Percentiles rank a stretch among this genome's conserved stretches.
phyloP scores from a whole-genome alignment of 768 basidiomycete genomes.

The Lactarius indigo region DNA sequence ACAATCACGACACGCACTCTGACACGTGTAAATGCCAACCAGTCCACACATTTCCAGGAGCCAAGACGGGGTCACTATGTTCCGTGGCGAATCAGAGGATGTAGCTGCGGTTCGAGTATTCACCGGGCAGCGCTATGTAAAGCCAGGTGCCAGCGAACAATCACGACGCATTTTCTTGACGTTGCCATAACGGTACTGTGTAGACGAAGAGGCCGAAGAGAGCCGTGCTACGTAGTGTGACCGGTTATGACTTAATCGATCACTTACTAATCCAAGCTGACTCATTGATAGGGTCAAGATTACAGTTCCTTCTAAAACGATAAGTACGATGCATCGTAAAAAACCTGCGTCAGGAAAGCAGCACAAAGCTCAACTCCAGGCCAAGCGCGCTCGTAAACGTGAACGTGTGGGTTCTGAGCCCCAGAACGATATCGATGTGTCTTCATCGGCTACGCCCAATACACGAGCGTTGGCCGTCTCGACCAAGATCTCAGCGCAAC shows the following conservation, averaged over 20 bases:
- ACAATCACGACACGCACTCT: slow-evolving; percentile 25
- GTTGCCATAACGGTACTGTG: background rate
- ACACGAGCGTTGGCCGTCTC: slow-evolving; percentile 35
- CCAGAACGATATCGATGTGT: slow-evolving; percentile 30
- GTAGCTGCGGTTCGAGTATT: background rate
- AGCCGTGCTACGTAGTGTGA: background rate
- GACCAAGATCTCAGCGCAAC: slow-evolving; percentile 34
- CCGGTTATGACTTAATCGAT: background rate
- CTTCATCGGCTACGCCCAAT: slow-evolving; percentile 7
- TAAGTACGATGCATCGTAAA: slow-evolving; percentile 33
- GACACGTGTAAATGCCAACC: slow-evolving; percentile 38
- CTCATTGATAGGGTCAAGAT: background rate
- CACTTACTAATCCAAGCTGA: background rate
- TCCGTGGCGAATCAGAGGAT: slow-evolving; percentile 25
- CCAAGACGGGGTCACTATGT: slow-evolving; percentile 57
- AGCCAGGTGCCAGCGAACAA: slow-evolving; percentile 28
- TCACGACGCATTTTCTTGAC: slow-evolving; percentile 25
- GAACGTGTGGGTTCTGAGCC: slow-evolving; percentile 68
- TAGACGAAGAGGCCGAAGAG: background rate
- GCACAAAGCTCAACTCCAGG: slow-evolving; percentile 68
- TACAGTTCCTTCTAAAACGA: background rate
- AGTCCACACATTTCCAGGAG: slow-evolving; percentile 44
- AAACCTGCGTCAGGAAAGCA: slow-evolving; percentile 59
- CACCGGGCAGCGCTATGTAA: slow-evolving; percentile 20
- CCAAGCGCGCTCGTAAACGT: slow-evolving; percentile 81